phyloP scores from a whole-genome alignment of 768 basidiomycete genomes.

The Naganishia kalamii region DNA sequence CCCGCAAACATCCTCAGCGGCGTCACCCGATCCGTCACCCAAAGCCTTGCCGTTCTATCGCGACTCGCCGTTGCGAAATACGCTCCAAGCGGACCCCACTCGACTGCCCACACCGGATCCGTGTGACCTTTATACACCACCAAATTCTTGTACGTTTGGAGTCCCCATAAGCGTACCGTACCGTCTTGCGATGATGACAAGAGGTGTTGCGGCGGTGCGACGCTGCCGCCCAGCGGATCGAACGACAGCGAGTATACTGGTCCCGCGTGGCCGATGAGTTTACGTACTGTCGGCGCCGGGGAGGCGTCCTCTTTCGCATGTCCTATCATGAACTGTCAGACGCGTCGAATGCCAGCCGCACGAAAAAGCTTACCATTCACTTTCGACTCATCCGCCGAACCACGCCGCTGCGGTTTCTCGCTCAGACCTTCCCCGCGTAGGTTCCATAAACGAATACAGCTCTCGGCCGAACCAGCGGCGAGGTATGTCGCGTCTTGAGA shows the following conservation, averaged over 20 bases:
- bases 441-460: slow-evolving; percentile 89
- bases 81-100: slow-evolving; percentile 97
- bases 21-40: slow-evolving; percentile 85
- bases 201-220: slow-evolving; percentile 74
- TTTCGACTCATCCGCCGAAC: neutral
- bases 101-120: slow-evolving; percentile 96
- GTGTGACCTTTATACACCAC: slow-evolving; percentile 86
- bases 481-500: slow-evolving; percentile 84
- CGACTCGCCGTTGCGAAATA: slow-evolving; percentile 95
- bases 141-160: slow-evolving; percentile 88
- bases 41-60: slow-evolving; percentile 87
- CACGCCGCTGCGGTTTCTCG: slow-evolving; percentile 5
- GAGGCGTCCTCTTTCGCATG: slow-evolving; percentile 53
- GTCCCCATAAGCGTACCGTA: slow-evolving; percentile 84
- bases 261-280: slow-evolving; percentile 92
- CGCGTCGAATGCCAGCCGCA: neutral
- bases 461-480: slow-evolving; percentile 93
- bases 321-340: neutral
- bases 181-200: slow-evolving; percentile 89
- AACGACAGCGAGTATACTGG: slow-evolving; percentile 92
- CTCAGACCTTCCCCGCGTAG: slow-evolving; percentile 81
- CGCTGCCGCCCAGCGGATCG: slow-evolving; percentile 82
- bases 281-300: slow-evolving; percentile 77
- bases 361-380: neutral
- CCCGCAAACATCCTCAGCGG: slow-evolving; percentile 89